Percentiles rank a stretch among this genome's conserved stretches.
phyloP scores from a whole-genome alignment of 2,329 filamentous ascomycete species.

The Rasamsonia emersonii region DNA sequence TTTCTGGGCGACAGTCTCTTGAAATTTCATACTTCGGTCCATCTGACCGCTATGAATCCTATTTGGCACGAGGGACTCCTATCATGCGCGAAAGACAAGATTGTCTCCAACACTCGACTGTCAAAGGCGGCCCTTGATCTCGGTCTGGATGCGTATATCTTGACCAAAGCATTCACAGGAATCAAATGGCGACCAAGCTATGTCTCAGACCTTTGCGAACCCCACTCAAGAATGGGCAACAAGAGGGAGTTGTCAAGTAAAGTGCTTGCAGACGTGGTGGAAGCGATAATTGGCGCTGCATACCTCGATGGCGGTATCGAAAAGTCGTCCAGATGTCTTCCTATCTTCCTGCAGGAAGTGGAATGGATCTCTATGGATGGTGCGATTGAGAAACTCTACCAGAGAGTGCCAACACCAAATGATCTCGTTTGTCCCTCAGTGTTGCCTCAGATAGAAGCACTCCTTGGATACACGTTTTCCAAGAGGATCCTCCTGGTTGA shows the following conservation, averaged over 20 bases:
- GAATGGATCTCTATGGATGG: conserved; percentile 43
- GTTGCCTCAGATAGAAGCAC: conserved; percentile 44
- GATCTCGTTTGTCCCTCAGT: conserved; percentile 34
- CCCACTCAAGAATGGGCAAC: conserved; percentile 2
- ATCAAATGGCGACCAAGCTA: conserved; percentile 65
- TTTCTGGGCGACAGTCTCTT: conserved; percentile 79
- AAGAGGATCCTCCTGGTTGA: conserved; percentile 64
- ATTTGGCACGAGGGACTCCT: conserved; percentile 71
- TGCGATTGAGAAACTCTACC: conserved; percentile 38
- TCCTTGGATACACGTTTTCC: conserved; percentile 64
- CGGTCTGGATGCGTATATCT: conserved; percentile 64
- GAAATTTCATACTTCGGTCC: conserved; percentile 63
- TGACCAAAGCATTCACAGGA: conserved; percentile 58
- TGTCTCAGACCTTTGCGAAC: conserved; percentile 32
- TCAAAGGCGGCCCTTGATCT: conserved; percentile 53
- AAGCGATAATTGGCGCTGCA: conserved; percentile 71
- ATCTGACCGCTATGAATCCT: conserved; percentile 53
- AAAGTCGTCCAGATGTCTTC: conserved; percentile 56
- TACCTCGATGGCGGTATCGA: conserved; percentile 59
- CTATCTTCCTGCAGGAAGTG: conserved; percentile 55
- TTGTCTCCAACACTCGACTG: conserved; percentile 70
- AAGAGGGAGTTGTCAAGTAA: conserved; percentile 58
- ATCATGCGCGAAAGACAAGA: conserved; percentile 55
- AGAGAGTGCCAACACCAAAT: conserved; percentile 27
- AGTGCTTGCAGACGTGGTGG: conserved; percentile 76